Percentiles rank a stretch among this genome's conserved stretches.
Evolutionary conservation across 1,139 yeast species (phyloP).

Genomic region (Kodamaea ohmeri): DNA sequence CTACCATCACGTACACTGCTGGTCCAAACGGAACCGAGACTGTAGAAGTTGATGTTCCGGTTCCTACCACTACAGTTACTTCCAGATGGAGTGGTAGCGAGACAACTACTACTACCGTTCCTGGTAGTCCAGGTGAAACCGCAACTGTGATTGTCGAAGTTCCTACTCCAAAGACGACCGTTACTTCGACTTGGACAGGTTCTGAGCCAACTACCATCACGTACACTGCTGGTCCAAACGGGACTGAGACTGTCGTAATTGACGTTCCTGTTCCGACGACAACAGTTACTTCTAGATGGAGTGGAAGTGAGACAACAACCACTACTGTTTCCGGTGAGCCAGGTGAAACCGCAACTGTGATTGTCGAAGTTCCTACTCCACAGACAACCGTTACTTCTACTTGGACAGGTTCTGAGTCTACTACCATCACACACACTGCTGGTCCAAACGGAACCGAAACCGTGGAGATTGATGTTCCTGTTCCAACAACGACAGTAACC

Average conservation of each 20-base stretch:
- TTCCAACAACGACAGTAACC: neutral
- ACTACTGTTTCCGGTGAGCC: neutral
- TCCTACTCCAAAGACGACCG: neutral
- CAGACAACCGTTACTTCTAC: neutral
- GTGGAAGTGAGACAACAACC: neutral
- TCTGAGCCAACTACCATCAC: neutral
- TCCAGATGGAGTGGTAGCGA: neutral
- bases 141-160: neutral
- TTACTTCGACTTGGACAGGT: neutral
- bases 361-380: neutral
- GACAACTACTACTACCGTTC: neutral
- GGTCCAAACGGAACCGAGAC: neutral
- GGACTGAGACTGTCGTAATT: neutral
- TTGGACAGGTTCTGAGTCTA: neutral
- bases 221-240: neutral
- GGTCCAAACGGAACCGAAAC: neutral
- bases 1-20: neutral
- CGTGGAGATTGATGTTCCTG: neutral
- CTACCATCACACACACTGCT: neutral
- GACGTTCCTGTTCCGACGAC: neutral
- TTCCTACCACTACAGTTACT: neutral
- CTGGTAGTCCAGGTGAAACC: neutral
- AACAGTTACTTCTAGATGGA: neutral
- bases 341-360: neutral
- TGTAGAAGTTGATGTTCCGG: neutral